These are phyloP conservation scores for Saturnispora quitensis DNA, from an alignment of 805 yeast genomes.

Conservation along the genomic window DNA sequence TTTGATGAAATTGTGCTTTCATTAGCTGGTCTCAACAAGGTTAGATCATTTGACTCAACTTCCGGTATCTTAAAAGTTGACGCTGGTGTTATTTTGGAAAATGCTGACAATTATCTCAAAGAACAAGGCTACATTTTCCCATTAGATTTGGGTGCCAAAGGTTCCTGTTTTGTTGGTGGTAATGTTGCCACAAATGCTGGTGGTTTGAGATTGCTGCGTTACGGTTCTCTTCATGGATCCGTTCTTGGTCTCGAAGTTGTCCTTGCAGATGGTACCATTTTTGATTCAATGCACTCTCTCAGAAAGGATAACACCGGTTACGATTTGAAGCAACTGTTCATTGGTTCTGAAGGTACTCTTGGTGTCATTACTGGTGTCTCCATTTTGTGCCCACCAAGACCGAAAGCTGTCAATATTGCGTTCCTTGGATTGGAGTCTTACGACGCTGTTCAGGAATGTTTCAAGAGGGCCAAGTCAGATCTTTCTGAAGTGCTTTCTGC, in stretches of 20 bases:
- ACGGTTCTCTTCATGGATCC: conserved; percentile 88
- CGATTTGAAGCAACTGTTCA: conserved; percentile 84
- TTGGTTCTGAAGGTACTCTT: conserved; percentile 89
- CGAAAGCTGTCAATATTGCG: conserved; percentile 79
- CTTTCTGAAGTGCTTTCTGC: conserved; percentile 84
- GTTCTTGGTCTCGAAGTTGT: conserved; percentile 90
- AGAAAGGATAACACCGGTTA: conserved; percentile 95
- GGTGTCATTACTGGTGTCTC: conserved; percentile 90
- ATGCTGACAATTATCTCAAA: conserved; percentile 67
- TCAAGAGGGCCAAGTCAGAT: conserved; percentile 67
- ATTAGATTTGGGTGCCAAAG: conserved; percentile 90
- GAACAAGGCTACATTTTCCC: conserved; percentile 90
- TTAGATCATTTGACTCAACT: conserved; percentile 71
- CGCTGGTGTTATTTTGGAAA: conserved; percentile 84
- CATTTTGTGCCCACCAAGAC: conserved; percentile 81
- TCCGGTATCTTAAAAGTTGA: conserved; percentile 85
- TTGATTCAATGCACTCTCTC: conserved; percentile 72
- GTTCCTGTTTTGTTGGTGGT: conserved; percentile 94
- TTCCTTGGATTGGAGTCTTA: conserved; percentile 74
- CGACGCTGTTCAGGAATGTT: conserved; percentile 77
- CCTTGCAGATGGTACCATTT: conserved; percentile 79
- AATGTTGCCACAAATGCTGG: conserved; percentile 95
- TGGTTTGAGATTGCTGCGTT: conserved; percentile 77
- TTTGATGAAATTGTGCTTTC: conserved; percentile 83
- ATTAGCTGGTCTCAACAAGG: conserved; percentile 59